These are phyloP conservation scores for Melocanna baccifera DNA, from an alignment of 176 grass and related monocot genomes.

Conservation along the genomic window DNA sequence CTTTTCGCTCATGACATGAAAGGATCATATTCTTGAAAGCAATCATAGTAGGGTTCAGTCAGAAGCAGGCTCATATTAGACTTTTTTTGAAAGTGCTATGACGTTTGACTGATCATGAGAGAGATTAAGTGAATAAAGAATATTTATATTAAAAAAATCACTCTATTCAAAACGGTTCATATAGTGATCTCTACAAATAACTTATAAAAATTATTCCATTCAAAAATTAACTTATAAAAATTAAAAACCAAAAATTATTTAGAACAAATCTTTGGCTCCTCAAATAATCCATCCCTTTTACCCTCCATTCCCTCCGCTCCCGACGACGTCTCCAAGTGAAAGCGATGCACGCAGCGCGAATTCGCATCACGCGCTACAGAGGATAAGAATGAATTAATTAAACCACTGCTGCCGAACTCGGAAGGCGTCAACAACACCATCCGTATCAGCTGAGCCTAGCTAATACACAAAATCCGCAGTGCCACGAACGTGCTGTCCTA, in stretches of 20 bases:
- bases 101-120: too few species aligned
- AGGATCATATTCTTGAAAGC: slow-evolving; percentile 33
- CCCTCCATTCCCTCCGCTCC: too few species aligned
- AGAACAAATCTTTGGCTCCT: not conserved
- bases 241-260: too few species aligned
- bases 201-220: too few species aligned
- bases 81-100: too few species aligned
- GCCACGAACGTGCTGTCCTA: not conserved
- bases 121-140: too few species aligned
- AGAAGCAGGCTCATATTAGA: too few species aligned
- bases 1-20: not conserved
- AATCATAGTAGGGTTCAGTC: not conserved
- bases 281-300: not conserved
- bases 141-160: too few species aligned
- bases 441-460: not conserved
- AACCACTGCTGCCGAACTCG: not conserved
- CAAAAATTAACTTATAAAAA: too few species aligned
- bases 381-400: slow-evolving; percentile 39
- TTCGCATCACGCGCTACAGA: slow-evolving; percentile 1
- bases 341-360: not conserved
- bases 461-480: not conserved
- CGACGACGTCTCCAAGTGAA: not conserved
- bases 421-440: slow-evolving; percentile 4
- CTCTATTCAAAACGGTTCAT: too few species aligned
- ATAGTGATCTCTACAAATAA: too few species aligned